phyloP scores from a whole-genome alignment of 371 early-diverging fungal genomes.

The Gilbertella persicaria region DNA sequence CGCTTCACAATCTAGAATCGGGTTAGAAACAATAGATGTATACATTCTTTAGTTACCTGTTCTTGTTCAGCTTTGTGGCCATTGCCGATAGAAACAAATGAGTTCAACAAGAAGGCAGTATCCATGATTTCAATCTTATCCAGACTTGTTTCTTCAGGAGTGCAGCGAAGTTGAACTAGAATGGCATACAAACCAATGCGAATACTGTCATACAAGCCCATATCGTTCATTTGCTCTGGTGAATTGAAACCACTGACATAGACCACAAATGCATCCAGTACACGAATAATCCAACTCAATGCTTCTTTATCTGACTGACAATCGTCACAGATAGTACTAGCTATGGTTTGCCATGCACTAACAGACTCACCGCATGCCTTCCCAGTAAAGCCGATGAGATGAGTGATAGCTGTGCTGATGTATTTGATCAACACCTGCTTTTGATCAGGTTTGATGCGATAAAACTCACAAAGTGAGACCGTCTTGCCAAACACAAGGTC shows the following conservation, averaged over 20 bases:
- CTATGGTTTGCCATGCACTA: slow-evolving; percentile 22
- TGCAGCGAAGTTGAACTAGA: slow-evolving; percentile 8
- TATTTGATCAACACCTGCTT: slow-evolving; percentile 10
- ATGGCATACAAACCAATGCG: slow-evolving; percentile 10
- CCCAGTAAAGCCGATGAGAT: slow-evolving; percentile 2
- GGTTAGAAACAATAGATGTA: neutral
- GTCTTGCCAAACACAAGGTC: neutral
- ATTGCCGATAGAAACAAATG: slow-evolving; percentile 7
- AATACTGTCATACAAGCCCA: slow-evolving; percentile 1
- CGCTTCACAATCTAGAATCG: slow-evolving; percentile 30
- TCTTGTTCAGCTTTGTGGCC: slow-evolving; percentile 22
- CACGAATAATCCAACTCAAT: slow-evolving; percentile 48
- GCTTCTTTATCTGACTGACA: slow-evolving; percentile 9
- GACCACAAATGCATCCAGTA: slow-evolving; percentile 57
- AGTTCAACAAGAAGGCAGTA: slow-evolving; percentile 18
- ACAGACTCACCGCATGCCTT: too few species aligned
- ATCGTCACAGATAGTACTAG: slow-evolving; percentile 15
- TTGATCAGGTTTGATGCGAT: slow-evolving; percentile 28
- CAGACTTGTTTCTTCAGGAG: neutral
- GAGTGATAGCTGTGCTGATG: slow-evolving; percentile 3
- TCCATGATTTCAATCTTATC: slow-evolving; percentile 6
- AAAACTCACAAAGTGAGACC: slow-evolving; percentile 7
- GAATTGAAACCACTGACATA: slow-evolving; percentile 15
- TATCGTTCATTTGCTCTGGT: neutral
- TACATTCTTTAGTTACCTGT: slow-evolving; percentile 27